Evolutionary conservation across 1,284 basidiomycete genomes (phyloP).

Genomic region (Pseudozyma flocculosa): DNA sequence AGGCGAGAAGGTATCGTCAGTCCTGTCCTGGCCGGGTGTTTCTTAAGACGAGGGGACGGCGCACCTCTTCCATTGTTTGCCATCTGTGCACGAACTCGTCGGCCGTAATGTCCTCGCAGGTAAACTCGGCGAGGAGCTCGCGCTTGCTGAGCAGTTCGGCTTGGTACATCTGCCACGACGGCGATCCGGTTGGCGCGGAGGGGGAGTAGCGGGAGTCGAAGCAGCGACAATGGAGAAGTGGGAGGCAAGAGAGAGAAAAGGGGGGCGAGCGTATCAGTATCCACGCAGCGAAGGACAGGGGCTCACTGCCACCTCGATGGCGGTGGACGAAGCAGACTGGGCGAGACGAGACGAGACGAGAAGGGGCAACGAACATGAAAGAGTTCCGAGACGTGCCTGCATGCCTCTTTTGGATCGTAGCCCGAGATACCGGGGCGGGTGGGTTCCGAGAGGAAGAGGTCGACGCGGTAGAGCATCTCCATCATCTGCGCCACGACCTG

Average conservation of each 20-base stretch:
- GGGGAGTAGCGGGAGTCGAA: no score
- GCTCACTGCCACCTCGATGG: no score
- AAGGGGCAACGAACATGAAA: slow-evolving; percentile 45
- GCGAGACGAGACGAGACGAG: no score
- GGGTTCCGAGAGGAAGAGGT: slow-evolving; percentile 25
- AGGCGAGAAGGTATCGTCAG: not conserved
- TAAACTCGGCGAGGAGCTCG: slow-evolving; percentile 49
- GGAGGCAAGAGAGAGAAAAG: not conserved
- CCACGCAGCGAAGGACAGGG: no score
- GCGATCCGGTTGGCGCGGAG: no score
- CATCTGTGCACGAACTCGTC: slow-evolving; percentile 32
- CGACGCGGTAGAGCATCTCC: slow-evolving; percentile 39
- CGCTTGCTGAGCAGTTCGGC: slow-evolving; percentile 44
- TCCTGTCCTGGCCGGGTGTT: no score
- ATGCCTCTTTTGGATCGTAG: slow-evolving; percentile 45
- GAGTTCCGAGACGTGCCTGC: slow-evolving; percentile 38
- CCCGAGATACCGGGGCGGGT: slow-evolving; percentile 2
- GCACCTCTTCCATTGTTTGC: slow-evolving; percentile 28
- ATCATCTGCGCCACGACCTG: slow-evolving; percentile 14
- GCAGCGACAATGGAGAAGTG: no score
- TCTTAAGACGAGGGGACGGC: not conserved
- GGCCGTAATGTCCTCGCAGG: slow-evolving; percentile 46
- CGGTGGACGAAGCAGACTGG: no score
- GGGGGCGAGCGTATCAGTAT: no score
- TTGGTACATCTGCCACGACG: slow-evolving; percentile 45